Percentiles rank a stretch among this genome's conserved stretches.
These are phyloP conservation scores for Leptodermis oblonga DNA, from an alignment of 257 asterid genomes.

Conservation along the genomic window DNA sequence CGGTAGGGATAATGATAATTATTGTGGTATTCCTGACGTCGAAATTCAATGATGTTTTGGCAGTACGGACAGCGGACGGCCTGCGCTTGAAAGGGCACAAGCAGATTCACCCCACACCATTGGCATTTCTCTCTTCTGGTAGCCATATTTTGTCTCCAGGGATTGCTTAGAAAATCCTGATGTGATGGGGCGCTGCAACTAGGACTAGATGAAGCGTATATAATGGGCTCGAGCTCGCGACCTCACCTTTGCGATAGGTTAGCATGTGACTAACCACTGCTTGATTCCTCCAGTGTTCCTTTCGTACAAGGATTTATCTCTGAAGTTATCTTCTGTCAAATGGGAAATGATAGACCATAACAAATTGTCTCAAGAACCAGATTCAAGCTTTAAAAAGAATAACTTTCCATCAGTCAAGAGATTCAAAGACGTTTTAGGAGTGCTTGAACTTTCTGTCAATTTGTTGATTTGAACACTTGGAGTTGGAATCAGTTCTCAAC, in stretches of 20 bases:
- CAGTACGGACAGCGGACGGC: slow-evolving; percentile 45
- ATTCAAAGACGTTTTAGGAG: slow-evolving; percentile 11
- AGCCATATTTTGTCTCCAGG: slow-evolving; percentile 32
- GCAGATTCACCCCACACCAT: slow-evolving; percentile 38
- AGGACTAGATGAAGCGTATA: not conserved
- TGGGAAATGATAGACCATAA: not conserved
- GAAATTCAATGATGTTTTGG: slow-evolving; percentile 19
- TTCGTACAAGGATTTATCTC: slow-evolving; percentile 5
- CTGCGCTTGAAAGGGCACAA: slow-evolving; percentile 39
- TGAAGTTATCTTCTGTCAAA: not conserved
- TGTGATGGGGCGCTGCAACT: not conserved
- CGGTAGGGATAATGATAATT: slow-evolving; percentile 15
- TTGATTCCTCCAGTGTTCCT: too few species aligned
- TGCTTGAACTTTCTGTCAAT: not conserved
- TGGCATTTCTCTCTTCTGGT: slow-evolving; percentile 43
- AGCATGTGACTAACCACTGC: too few species aligned
- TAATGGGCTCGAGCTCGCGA: too few species aligned
- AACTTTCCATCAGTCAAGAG: not conserved
- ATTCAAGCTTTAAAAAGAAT: slow-evolving; percentile 22
- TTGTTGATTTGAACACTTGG: not conserved
- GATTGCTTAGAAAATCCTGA: not conserved
- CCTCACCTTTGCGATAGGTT: too few species aligned
- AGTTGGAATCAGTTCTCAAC: not conserved
- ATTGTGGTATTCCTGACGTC: slow-evolving; percentile 2
- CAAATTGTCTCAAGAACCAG: slow-evolving; percentile 31